Base-by-base conservation (phyloP, 2,329 filamentous ascomycete genomes). In the Zymoseptoria crescenta region DNA sequence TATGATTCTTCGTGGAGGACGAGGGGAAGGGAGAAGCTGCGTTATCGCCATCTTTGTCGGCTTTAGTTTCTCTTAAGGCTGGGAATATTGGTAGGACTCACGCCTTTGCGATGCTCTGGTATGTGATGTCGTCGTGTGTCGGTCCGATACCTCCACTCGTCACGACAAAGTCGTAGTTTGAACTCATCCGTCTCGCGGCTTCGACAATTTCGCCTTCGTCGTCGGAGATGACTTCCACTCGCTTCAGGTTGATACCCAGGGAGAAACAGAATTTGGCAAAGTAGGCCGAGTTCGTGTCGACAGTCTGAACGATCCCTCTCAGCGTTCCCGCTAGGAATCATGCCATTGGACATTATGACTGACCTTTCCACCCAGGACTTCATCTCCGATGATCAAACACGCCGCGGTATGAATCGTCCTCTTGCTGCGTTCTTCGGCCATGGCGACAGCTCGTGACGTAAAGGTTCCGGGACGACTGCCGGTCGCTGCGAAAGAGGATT, bases 41-140 rank as follows among this genome's bases (percentile, higher is more conserved):
- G 9, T 16, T 4, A 41, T 8, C 29, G 16, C 16, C 35, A 16
- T 10, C 35, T 13, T 41, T 16, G 35, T 41, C 35, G 16, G 35
- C 35, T 16, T 10, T 16, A 16, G 16, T 16, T 10, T 41, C 6
- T 16, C 5, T 10, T 3, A 6, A 3, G 13, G 35, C 10, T 16
- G 13, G 35, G 9, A 41, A 16, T 6, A 4, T 5, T 41, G 9
- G 30, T 8, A 10, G 29, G 2, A 30, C 35, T 45, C 4, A 45
- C 7, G 92, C 94, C 72, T 91, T 91, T 64, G 90, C 92, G 72
- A 99, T 95, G 48, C 91, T 93, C 70, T 89, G 81, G 77, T 99
- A 99, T 27, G 94, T 97, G 67, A 97, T 97, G 72, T 99, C 94
- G 74, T 99, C 94, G 78, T 97, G 93, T 58, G 93, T 97, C 65